phyloP scores from a whole-genome alignment of 2,329 filamentous ascomycete genomes.

The Cytospora paraplurivora region DNA sequence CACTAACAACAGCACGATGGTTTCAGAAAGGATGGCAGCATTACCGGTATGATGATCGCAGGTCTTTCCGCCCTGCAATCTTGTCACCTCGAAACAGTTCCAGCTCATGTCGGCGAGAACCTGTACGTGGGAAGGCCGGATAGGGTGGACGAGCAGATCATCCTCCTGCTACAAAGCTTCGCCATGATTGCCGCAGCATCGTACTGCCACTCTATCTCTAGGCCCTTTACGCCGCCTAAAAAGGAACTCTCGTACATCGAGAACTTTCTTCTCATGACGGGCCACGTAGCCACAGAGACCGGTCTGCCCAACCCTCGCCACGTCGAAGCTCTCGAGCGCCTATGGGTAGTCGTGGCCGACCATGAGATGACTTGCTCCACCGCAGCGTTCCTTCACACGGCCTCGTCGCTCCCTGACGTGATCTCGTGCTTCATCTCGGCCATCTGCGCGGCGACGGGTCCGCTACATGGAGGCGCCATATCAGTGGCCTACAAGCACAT shows the following conservation, averaged over 20 bases:
- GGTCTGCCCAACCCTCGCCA: not conserved
- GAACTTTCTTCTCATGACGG: constrained; percentile 57
- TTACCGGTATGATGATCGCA: too few species aligned
- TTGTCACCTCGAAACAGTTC: not conserved
- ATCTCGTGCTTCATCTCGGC: constrained; percentile 54
- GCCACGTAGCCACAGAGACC: constrained; percentile 48
- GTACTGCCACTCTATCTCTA: not conserved
- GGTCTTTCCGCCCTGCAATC: not conserved
- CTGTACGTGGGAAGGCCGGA: not conserved
- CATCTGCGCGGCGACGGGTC: constrained; percentile 55
- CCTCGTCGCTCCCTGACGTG: constrained; percentile 57
- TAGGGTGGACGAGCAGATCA: not conserved
- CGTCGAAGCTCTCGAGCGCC: constrained; percentile 50
- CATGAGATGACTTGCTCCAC: constrained; percentile 61
- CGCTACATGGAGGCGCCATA: constrained; percentile 59
- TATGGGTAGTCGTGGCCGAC: constrained; percentile 59
- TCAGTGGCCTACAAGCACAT: constrained; percentile 58
- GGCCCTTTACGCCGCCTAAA: constrained; percentile 48
- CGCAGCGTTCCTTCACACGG: constrained; percentile 57
- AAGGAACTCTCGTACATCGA: constrained; percentile 51
- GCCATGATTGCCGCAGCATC: not conserved
- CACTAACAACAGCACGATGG: too few species aligned
- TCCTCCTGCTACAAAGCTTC: not conserved
- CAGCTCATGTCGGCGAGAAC: not conserved
- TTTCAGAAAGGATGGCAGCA: too few species aligned